Evolutionary conservation across 805 yeast species (phyloP).

Genomic region (Debaryomyces tyrocola): DNA sequence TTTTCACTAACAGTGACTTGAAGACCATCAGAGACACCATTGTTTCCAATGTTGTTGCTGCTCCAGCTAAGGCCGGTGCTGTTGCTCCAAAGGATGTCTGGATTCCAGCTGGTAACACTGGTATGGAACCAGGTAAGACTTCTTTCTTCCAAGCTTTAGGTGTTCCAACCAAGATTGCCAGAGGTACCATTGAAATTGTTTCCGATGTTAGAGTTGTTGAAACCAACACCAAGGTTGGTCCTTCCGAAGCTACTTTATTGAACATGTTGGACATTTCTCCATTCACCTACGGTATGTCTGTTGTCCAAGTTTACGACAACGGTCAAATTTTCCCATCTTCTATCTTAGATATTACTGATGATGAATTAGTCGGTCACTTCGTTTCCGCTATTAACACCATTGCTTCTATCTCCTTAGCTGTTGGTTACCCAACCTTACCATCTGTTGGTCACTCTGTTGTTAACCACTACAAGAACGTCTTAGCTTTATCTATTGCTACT

Average conservation of each 20-base stretch:
- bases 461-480: slow-evolving; percentile 98
- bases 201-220: slow-evolving; percentile 94
- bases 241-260: slow-evolving; percentile 97
- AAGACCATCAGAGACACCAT: slow-evolving; percentile 87
- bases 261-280: slow-evolving; percentile 99
- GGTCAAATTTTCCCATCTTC: slow-evolving; percentile 98
- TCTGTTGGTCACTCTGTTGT: slow-evolving; percentile 98
- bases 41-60: slow-evolving; percentile 94
- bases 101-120: slow-evolving; percentile 99
- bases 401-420: slow-evolving; percentile 95
- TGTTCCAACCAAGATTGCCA: slow-evolving; percentile 99
- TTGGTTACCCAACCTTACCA: slow-evolving; percentile 99
- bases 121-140: slow-evolving; percentile 99
- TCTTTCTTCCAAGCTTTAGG: slow-evolving; percentile 99
- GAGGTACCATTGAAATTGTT: slow-evolving; percentile 99
- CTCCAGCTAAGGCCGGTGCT: slow-evolving; percentile 99
- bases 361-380: slow-evolving; percentile 90
- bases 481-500: slow-evolving; percentile 97
- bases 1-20: slow-evolving; percentile 96
- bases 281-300: slow-evolving; percentile 97
- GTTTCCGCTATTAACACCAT: slow-evolving; percentile 89
- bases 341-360: slow-evolving; percentile 98
- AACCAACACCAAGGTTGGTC: slow-evolving; percentile 89
- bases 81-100: slow-evolving; percentile 96
- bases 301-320: slow-evolving; percentile 96